Base-by-base conservation (phyloP, 1,139 yeast genomes). In the Hansenula sp. region DNA sequence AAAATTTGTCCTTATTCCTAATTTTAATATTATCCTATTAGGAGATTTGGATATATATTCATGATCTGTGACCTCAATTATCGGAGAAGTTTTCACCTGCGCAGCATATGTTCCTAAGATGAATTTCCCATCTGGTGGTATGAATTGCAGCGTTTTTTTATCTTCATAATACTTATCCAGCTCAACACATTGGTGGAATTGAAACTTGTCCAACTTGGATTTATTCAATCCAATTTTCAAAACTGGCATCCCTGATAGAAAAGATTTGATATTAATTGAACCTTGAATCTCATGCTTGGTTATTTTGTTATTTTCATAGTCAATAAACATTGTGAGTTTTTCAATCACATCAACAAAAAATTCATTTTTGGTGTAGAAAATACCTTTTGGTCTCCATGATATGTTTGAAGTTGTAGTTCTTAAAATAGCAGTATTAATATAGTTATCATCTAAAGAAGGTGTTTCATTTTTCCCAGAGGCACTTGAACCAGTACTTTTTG, bases 381-480 rank as follows among this genome's bases (percentile, higher is more conserved):
- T 83, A 10, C 93, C 93, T 53, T 84, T 88, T 40, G 87, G 84
- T 63, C 95, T 75, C 95, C 94, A 85, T 35, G 87, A 81, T 4
- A 85, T 78, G 10, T 84, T 76, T 55, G 81, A 81, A 33, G 89
- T 84, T 11, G 88, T 76, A 0, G 91, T 84, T 55, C 84, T 79
- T 3, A 90, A 68, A 13, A 85, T 76, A 16, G 86, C 77, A 39
- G 87, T 78, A 57, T 85, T 84, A 47, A 84, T 70, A 34, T 54
- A 47, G 10, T 50, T 53, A 13, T 46, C 46, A 13, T 21, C 25
- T 21, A 21, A 6, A 6, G 5, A 6, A 5, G 25, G 25, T 21
- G 25, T 21, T 6, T 21, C 25, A 9, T 21, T 9, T 21, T 21
- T 21, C 5, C 5, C 25, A 21, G 25, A 21, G 25, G 9, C 25